phyloP scores from a whole-genome alignment of 2,329 filamentous ascomycete species.

The Colletotrichum gigasporum region DNA sequence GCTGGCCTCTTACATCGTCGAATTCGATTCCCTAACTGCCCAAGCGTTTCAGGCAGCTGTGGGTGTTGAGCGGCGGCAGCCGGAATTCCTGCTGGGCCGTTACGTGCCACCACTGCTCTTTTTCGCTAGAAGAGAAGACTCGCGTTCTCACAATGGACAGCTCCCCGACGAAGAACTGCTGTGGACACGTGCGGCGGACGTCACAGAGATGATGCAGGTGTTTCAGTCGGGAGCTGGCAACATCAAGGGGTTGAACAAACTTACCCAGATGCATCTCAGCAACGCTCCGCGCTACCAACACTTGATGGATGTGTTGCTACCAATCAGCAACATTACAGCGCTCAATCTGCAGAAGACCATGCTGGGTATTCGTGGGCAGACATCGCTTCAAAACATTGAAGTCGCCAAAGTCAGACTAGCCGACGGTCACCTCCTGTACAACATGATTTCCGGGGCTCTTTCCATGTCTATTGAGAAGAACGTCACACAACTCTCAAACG shows the following conservation, averaged over 20 bases:
- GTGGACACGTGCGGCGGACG: slow-evolving; percentile 32
- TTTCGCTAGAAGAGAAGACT: slow-evolving; percentile 36
- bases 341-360: slow-evolving; percentile 43
- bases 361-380: slow-evolving; percentile 33
- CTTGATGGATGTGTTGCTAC: slow-evolving; percentile 53
- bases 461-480: slow-evolving; percentile 63
- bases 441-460: slow-evolving; percentile 52
- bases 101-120: slow-evolving; percentile 57
- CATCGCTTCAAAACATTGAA: slow-evolving; percentile 28
- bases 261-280: slow-evolving; percentile 51
- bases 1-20: slow-evolving; percentile 61
- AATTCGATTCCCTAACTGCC: slow-evolving; percentile 53
- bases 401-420: slow-evolving; percentile 46
- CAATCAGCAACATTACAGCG: slow-evolving; percentile 46
- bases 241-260: slow-evolving; percentile 51
- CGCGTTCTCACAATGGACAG: slow-evolving; percentile 29
- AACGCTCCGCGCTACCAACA: slow-evolving; percentile 57
- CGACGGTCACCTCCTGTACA: slow-evolving; percentile 54
- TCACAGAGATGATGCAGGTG: slow-evolving; percentile 49
- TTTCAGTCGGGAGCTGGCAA: slow-evolving; percentile 53
- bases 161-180: slow-evolving; percentile 41
- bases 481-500: slow-evolving; percentile 59
- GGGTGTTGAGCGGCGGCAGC: slow-evolving; percentile 42
- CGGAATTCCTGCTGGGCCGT: slow-evolving; percentile 51
- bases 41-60: slow-evolving; percentile 4